Evolutionary conservation across 441 rosid species (phyloP).

Genomic region (Oxalis stricta): DNA sequence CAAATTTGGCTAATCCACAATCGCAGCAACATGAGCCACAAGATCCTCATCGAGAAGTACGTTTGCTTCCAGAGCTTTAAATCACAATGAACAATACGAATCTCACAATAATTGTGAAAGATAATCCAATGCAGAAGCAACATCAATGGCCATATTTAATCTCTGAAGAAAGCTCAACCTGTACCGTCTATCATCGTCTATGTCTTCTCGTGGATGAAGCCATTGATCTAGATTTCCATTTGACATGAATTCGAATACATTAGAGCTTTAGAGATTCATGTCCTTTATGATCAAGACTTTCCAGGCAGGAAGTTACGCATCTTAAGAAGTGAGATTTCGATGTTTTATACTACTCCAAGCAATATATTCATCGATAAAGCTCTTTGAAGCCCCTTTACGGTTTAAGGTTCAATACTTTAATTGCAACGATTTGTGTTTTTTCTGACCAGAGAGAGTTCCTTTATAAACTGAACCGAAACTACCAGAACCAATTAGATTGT

Average conservation of each 20-base stretch:
- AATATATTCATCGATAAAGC: constrained; percentile 31
- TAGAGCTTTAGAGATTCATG: constrained; percentile 28
- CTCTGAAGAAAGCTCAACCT: constrained; percentile 16
- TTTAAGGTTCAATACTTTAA: constrained; percentile 27
- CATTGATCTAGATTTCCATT: constrained; percentile 25
- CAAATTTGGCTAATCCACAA: constrained; percentile 19
- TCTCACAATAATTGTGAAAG: constrained; percentile 26
- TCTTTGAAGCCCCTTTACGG: constrained; percentile 27
- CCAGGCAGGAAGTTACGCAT: constrained; percentile 22
- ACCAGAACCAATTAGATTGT: constrained; percentile 24
- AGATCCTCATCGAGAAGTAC: constrained; percentile 17
- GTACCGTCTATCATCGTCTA: neutral
- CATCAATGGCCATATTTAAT: constrained; percentile 24
- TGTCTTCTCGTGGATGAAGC: constrained; percentile 18
- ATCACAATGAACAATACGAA: constrained; percentile 26
- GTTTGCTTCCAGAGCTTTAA: constrained; percentile 25
- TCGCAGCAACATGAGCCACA: constrained; percentile 19
- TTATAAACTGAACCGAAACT: constrained; percentile 32
- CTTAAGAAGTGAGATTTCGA: constrained; percentile 24
- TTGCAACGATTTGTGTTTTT: constrained; percentile 12
- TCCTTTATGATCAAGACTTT: constrained; percentile 17
- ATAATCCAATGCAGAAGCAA: constrained; percentile 37
- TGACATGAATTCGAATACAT: constrained; percentile 31
- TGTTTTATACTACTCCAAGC: constrained; percentile 21
- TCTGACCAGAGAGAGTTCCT: constrained; percentile 10